Evolutionary conservation across 805 yeast genomes (phyloP), one percentile per base, ranked within the genome.

Genomic region (Monosporozyma servazzii): DNA sequence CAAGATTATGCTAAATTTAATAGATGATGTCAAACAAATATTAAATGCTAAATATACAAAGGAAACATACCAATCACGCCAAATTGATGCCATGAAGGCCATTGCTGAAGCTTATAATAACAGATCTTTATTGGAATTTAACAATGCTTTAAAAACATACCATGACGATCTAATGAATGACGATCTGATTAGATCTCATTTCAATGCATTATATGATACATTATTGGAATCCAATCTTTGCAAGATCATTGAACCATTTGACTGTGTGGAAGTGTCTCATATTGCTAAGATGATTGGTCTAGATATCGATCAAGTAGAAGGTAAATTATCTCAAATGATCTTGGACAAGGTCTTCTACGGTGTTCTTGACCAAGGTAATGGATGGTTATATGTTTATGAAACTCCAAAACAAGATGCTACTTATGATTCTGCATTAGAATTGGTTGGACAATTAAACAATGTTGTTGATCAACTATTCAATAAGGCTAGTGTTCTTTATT

Each of bases 331-430:
- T 47, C 97, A 91, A 70, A 91, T 93, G 98, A 91, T 93, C 59
- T 77, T 93, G 61, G 99, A 93, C 70, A 85, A 88, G 63, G 86
- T 89, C n/a, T 88, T 93, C 61, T 86, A 83, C 64, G 99, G 99
- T 47, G 98, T 93, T 37, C 75, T 93, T 59, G 99, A 93, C 69
- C 99, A 93, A 73, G 98, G 98, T 46, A 90, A 90, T 66, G 99
- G 99, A 8, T 93, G 97, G 96, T 77, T 93, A 61, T 83, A 88
- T 58, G 80, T 93, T 53, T 93, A 87, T 64, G 95, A 88, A 53
- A 86, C 89, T 65, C 96, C 96, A 42, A 81, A 80, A 63, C 81
- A 82, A 55, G 98, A 93, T 68, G 86, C 86, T 40, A 83, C 95
- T 48, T 93, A 91, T 64, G 93, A 85, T 56, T 82, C 91, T 50